These are phyloP conservation scores for Monilinia vaccinii-corymbosi DNA, from an alignment of 2,329 filamentous ascomycete genomes.

Conservation along the genomic window DNA sequence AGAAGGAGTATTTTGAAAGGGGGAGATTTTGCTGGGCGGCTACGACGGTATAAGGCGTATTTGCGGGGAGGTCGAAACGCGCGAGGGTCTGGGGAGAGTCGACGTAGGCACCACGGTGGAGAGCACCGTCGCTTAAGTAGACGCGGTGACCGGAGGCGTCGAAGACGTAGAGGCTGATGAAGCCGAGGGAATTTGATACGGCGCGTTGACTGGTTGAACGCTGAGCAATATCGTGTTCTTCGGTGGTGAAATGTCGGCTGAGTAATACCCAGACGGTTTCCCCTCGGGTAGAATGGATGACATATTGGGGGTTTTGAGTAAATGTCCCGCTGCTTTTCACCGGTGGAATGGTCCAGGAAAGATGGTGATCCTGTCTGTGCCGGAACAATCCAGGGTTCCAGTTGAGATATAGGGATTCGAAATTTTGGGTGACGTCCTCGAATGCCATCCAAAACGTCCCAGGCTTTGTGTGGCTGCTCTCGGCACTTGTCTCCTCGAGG, in stretches of 20 bases:
- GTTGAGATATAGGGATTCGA: slow-evolving; percentile 93
- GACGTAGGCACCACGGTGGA: slow-evolving; percentile 76
- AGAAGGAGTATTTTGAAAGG: slow-evolving; percentile 69
- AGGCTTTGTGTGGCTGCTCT: slow-evolving; percentile 33
- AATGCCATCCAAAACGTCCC: slow-evolving; percentile 94
- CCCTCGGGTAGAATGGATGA: slow-evolving; percentile 47
- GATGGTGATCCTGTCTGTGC: slow-evolving; percentile 80
- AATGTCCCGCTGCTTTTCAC: slow-evolving; percentile 44
- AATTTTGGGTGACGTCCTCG: slow-evolving; percentile 80
- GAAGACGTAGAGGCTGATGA: slow-evolving; percentile 82
- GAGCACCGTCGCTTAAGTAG: slow-evolving; percentile 60
- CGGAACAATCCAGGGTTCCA: slow-evolving; percentile 87
- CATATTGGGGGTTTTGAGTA: slow-evolving; percentile 62
- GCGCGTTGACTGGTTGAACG: slow-evolving; percentile 26
- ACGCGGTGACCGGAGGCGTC: slow-evolving; percentile 61
- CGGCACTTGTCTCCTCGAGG: slow-evolving; percentile 14
- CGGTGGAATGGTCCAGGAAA: slow-evolving; percentile 61
- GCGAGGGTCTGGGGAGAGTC: slow-evolving; percentile 89
- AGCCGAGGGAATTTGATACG: slow-evolving; percentile 46
- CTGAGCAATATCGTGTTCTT: slow-evolving; percentile 48
- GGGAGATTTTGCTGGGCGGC: slow-evolving; percentile 73
- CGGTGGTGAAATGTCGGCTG: slow-evolving; percentile 73
- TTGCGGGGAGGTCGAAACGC: slow-evolving; percentile 50
- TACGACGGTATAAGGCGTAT: slow-evolving; percentile 49
- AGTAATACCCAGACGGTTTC: slow-evolving; percentile 76